Evolutionary conservation across 2,329 filamentous ascomycete genomes (phyloP).

Genomic region (Pyrenochaeta sp.): DNA sequence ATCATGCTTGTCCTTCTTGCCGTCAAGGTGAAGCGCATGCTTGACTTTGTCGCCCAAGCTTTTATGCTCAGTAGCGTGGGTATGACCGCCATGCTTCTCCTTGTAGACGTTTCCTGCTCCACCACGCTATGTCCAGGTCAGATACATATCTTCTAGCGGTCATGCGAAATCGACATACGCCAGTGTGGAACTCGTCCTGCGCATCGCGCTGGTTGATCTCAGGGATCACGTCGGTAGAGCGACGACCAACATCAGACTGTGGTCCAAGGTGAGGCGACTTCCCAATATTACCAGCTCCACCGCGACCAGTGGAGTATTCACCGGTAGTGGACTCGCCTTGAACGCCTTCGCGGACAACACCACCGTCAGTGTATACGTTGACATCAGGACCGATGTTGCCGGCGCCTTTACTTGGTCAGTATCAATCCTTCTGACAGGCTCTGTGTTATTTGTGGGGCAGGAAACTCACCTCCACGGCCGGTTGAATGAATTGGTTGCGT

Average conservation of each 20-base stretch:
- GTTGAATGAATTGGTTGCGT: slow-evolving; percentile 60
- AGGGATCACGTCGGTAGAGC: slow-evolving; percentile 54
- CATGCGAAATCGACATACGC: slow-evolving; percentile 39
- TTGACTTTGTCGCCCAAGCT: slow-evolving; percentile 57
- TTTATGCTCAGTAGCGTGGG: slow-evolving; percentile 45
- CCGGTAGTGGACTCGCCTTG: slow-evolving; percentile 48
- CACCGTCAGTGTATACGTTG: slow-evolving; percentile 56
- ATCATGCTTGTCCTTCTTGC: slow-evolving; percentile 46
- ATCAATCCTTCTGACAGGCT: not conserved
- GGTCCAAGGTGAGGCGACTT: slow-evolving; percentile 46
- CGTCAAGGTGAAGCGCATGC: slow-evolving; percentile 46
- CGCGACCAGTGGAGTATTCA: slow-evolving; percentile 53
- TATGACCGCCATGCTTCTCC: slow-evolving; percentile 59
- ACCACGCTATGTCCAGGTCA: slow-evolving; percentile 47
- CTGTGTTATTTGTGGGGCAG: not conserved
- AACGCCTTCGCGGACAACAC: slow-evolving; percentile 57
- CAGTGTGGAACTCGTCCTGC: slow-evolving; percentile 58
- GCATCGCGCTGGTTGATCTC: slow-evolving; percentile 51
- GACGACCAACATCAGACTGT: slow-evolving; percentile 30
- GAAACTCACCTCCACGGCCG: slow-evolving; percentile 63
- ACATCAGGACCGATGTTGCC: slow-evolving; percentile 66
- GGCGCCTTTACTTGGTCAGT: slow-evolving; percentile 54
- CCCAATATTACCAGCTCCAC: slow-evolving; percentile 55
- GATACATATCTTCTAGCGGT: not conserved
- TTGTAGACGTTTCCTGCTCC: slow-evolving; percentile 58